These are phyloP conservation scores for Phytophthora megakarya DNA, from an alignment of 352 stramenopile species.

Conservation along the genomic window DNA sequence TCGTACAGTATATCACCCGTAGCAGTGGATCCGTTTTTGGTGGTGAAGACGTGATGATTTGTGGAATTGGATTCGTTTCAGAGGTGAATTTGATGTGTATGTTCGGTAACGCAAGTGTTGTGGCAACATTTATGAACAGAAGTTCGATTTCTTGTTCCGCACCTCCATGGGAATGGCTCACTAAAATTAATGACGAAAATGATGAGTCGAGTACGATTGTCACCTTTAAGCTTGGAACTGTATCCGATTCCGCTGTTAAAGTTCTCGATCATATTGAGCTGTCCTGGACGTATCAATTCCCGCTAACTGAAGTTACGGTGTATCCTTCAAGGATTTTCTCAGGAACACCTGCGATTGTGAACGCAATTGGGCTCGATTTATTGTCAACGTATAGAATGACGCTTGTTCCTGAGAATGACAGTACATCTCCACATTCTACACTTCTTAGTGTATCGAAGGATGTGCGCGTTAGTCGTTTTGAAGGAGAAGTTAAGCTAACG, in stretches of 20 bases:
- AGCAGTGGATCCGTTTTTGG: slow-evolving; percentile 39
- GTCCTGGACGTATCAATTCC: slow-evolving; percentile 33
- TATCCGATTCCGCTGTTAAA: background rate
- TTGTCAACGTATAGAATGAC: slow-evolving; percentile 9
- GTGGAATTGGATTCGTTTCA: slow-evolving; percentile 27
- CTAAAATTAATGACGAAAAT: background rate
- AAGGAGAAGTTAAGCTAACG: slow-evolving; percentile 4
- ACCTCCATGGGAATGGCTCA: slow-evolving; percentile 31
- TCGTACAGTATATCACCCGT: slow-evolving; percentile 1
- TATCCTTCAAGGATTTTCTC: slow-evolving; percentile 6
- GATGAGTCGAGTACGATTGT: slow-evolving; percentile 3
- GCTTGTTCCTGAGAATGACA: slow-evolving; percentile 1
- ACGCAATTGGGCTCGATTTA: slow-evolving; percentile 15
- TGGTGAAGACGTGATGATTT: slow-evolving; percentile 30
- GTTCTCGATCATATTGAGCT: slow-evolving; percentile 6
- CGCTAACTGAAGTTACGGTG: slow-evolving; percentile 8
- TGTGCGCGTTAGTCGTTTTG: background rate
- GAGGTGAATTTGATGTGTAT: slow-evolving; percentile 28
- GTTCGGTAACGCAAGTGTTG: slow-evolving; percentile 17
- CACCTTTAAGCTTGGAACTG: background rate
- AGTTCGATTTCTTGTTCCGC: slow-evolving; percentile 24
- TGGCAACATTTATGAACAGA: slow-evolving; percentile 22
- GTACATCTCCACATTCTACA: background rate
- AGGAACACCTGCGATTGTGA: background rate
- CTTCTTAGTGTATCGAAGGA: slow-evolving; percentile 4